Evolutionary conservation across 768 basidiomycete genomes (phyloP), one percentile per base, ranked within the genome.

Genomic region (Mycena capillaripes): DNA sequence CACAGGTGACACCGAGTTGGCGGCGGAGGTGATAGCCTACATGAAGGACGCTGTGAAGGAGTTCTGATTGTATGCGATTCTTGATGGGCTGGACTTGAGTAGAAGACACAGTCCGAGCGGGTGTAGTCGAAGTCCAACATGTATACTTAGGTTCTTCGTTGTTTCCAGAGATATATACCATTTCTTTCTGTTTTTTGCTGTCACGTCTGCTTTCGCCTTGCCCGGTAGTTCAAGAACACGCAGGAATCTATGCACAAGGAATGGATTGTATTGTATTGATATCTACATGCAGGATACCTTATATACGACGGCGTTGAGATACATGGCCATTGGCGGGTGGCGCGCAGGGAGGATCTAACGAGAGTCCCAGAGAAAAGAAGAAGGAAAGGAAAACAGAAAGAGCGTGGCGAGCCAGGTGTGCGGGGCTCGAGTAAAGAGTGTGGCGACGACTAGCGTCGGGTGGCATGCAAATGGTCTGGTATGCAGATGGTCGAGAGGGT

Each of bases 41-140:
- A 21, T 72, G 65, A 72, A 68, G 66, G 65, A 32, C 14, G 58
- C 65, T 17, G 60, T 72, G 17, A 29, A 67, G 27, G 71, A 27
- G 3, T 72, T 72, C 44, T 68, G 60, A 67, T 44, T 44, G 7
- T 44, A 11, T 44, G 34, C 6, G 34, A 36, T 36, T n/a, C n/a
- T n/a, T n/a, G n/a, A n/a, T n/a, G n/a, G n/a, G n/a, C n/a, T n/a
- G n/a, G n/a, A n/a, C n/a, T n/a, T n/a, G n/a, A n/a, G n/a, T n/a
- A n/a, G n/a, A n/a, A n/a, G n/a, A n/a, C n/a, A n/a, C n/a, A n/a
- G n/a, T n/a, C n/a, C n/a, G n/a, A n/a, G n/a, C n/a, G n/a, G n/a
- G n/a, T n/a, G n/a, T n/a, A n/a, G n/a, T n/a, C n/a, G n/a, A n/a
- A n/a, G n/a, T n/a, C n/a, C n/a, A n/a, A n/a, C n/a, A n/a, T n/a